phyloP scores from a whole-genome alignment of 306 rosid genomes.

The Ochetophila trinervis region DNA sequence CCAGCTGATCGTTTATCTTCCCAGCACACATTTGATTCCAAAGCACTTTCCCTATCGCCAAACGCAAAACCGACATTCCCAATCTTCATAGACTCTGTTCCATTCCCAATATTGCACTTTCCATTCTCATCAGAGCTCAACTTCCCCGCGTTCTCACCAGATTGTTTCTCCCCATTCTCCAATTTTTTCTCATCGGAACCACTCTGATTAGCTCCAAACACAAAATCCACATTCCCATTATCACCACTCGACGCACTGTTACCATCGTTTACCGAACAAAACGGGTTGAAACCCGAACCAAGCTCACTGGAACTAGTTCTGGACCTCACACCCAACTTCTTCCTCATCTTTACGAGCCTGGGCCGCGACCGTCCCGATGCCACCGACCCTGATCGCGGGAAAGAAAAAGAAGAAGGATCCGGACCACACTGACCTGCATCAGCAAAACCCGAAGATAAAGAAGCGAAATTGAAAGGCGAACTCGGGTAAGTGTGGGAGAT shows the following conservation, averaged over 20 bases:
- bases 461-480: conserved; percentile 26
- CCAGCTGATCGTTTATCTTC: conserved; percentile 18
- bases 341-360: conserved; percentile 59
- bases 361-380: conserved; percentile 44
- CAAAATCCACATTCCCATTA: conserved; percentile 28
- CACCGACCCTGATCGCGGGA: conserved; percentile 11
- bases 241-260: conserved; percentile 13
- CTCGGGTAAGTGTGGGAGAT: conserved; percentile 27
- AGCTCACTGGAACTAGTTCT: conserved; percentile 28
- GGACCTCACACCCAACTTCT: conserved; percentile 51
- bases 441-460: conserved; percentile 10
- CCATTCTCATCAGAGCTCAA: conserved; percentile 8
- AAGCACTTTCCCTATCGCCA: conserved; percentile 28
- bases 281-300: conserved; percentile 43
- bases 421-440: conserved; percentile 18
- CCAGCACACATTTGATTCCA: conserved; percentile 11
- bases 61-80: conserved; percentile 40
- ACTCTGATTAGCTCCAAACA: conserved; percentile 34
- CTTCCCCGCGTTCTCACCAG: conserved; percentile 11
- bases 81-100: conserved; percentile 21
- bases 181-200: conserved; percentile 24
- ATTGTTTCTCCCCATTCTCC: conserved; percentile 17
- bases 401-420: background rate
- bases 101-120: conserved; percentile 17
- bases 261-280: conserved; percentile 33